Base-by-base conservation (phyloP, 768 basidiomycete species). In the Dioszegia aurantiaca region DNA sequence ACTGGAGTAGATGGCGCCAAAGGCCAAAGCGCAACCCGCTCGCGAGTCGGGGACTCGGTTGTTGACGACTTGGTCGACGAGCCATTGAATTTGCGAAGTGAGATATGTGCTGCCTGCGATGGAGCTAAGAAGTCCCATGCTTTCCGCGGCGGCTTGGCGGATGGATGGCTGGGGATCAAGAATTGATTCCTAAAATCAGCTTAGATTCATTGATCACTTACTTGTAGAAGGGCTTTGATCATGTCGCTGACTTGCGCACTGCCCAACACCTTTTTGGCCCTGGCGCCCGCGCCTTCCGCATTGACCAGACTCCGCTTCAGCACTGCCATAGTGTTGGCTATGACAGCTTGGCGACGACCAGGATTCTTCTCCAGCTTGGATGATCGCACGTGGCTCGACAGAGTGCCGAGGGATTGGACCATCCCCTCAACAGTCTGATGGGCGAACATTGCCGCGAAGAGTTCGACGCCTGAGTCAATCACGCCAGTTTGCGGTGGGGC, bases 31-130 rank as follows among this genome's bases (percentile, higher is more conserved):
- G 72, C 92, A 97, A 0, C 95, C 95, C 16, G 94, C 93, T 17
- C 95, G 85, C 23, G 86, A 86, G 61, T 89, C 83, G 0, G 95
- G 94, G 74, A 94, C 88, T 17, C 94, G 87, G 74, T 98, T 95
- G 77, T 82, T 90, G 56, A 98, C 90, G 23, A 98, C 88, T 68
- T 91, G 87, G 65, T 95, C 88, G 9, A 98, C 91, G 3, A 97
- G 81, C 61, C 85, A 85, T 75, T 95, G 95, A 61, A 90, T 87
- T 75, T 93, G 88, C 43, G 81, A 82, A 0, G 89, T 88, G 48
- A 97, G 80, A 80, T 92, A 94, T 40, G 81, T 83, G 6, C 86
- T 89, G 4, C 87, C 90, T 0, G 88, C 87, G 30, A 94, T 78
- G 65, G 84, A 87, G 8, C 89, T 87, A 8, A 98, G 78, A 16